Base-by-base conservation (phyloP, 352 stramenopile species). In the Pythium brassicae region DNA sequence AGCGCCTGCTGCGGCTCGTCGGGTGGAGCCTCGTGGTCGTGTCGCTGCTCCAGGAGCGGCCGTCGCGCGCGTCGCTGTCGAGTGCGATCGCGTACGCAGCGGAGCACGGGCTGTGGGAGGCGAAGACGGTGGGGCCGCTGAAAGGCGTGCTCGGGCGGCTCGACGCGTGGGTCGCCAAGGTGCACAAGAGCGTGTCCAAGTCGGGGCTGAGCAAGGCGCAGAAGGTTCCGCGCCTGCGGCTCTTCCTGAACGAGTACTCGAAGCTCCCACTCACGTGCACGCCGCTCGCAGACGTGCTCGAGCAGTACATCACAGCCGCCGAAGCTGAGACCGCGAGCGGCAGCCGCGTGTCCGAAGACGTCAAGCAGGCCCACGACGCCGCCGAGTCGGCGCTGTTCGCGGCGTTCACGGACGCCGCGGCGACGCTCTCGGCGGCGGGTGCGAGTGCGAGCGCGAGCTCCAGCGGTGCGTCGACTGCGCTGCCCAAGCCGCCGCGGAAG, bases 231-330 rank as follows among this genome's bases (percentile, higher is more conserved):
- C 72, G 80, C 3, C 56, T 94, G 44, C 91, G 92, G 50, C 53
- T 74, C 26, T 61, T 94, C 15, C 65, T 94, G 65, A 95, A 94
- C 59, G 86, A 95, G 55, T 95, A 95, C 66, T 88, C 83, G 29
- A 95, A 95, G 63, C 74, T 95, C 15, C 86, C 86, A 17, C 56
- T 95, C 22, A 92, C 86, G 14, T 92, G 69, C 48, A 50, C 56
- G 11, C 54, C 71, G n/a, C 63, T 65, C 2, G 49, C 49, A 10
- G 52, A 64, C 20, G 66, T 65, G 11, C 63, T 89, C 29, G 55
- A 82, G 50, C 53, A 47, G 4, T 83, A 79, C 14, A 53, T 72
- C 17, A 44, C 65, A 22, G 50, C 68, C 0, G 65, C 60, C 9
- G 66, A 78, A 35, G 47, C 55, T 12, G 50, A 74, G 15, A 68